Conservation (phyloP, 2,329 filamentous ascomycete genomes). For the Pseudonectria foliicola region DNA sequence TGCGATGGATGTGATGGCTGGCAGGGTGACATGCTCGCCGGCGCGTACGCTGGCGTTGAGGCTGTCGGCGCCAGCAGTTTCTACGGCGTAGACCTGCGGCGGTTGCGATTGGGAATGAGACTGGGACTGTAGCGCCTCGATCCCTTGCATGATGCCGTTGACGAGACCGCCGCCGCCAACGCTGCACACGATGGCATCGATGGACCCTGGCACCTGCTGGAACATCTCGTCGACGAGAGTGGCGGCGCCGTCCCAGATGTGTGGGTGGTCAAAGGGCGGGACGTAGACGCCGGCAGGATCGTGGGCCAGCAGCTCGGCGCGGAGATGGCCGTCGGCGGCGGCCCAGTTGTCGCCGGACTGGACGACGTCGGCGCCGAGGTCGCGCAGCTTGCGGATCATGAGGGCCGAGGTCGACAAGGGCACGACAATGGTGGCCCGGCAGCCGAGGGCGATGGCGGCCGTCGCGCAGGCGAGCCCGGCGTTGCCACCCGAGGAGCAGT, state of each 20-base stretch:
- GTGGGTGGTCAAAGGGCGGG: constrained; percentile 61
- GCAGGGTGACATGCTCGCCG: constrained; percentile 53
- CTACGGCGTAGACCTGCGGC: constrained; percentile 60
- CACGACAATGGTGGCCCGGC: constrained; percentile 68
- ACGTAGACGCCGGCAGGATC: constrained; percentile 54
- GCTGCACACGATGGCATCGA: constrained; percentile 67
- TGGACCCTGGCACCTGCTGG: constrained; percentile 34
- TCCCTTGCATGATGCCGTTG: constrained; percentile 65
- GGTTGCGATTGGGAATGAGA: constrained; percentile 27
- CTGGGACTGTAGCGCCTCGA: too few relatives aligned
- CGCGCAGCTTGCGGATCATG: constrained; percentile 65
- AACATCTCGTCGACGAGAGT: constrained; percentile 49
- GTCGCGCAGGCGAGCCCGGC: constrained; percentile 76
- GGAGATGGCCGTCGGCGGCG: constrained; percentile 62
- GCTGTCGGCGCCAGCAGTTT: constrained; percentile 68
- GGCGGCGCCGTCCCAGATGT: constrained; percentile 60
- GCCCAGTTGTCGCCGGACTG: constrained; percentile 61
- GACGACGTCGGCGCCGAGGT: constrained; percentile 62
- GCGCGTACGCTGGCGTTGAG: constrained; percentile 55
- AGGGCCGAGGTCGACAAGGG: constrained; percentile 56
- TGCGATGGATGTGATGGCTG: constrained; percentile 67
- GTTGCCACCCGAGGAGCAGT: constrained; percentile 74
- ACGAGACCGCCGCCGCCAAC: constrained; percentile 78
- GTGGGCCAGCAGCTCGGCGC: constrained; percentile 47
- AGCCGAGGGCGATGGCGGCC: constrained; percentile 56